A percentile compares a stretch with the other conserved stretches of the same genome.
Evolutionary conservation across 495 filamentous ascomycete species (phyloP).

Genomic region (Tuber umbilicatum): DNA sequence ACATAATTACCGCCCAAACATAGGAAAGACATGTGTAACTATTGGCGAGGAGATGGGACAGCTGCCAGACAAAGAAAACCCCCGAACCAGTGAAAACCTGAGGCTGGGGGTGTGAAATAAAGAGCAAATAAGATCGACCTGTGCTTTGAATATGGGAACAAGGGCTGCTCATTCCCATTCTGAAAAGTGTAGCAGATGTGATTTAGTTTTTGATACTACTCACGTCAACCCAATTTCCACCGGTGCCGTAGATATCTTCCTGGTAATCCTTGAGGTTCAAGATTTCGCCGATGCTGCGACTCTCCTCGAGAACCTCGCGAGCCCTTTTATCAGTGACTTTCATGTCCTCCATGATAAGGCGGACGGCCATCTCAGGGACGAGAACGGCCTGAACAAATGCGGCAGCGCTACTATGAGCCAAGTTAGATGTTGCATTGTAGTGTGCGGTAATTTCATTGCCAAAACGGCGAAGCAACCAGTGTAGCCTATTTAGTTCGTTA

Average conservation of each 20-base stretch:
- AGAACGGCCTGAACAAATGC: slow-evolving; percentile 77
- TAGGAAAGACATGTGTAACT: not conserved
- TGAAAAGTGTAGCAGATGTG: not conserved
- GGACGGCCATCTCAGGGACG: slow-evolving; percentile 73
- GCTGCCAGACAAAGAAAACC: not conserved
- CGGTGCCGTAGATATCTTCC: slow-evolving; percentile 51
- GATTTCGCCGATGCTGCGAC: slow-evolving; percentile 67
- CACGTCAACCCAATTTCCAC: not conserved
- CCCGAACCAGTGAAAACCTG: not conserved
- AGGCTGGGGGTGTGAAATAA: not conserved
- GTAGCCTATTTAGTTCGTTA: not conserved
- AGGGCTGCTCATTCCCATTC: not conserved
- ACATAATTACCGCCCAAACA: not conserved
- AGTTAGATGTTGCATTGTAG: slow-evolving; percentile 14
- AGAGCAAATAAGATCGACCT: not conserved
- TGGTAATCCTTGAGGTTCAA: slow-evolving; percentile 59
- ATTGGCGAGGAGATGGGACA: not conserved
- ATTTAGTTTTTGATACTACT: not conserved
- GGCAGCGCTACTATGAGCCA: slow-evolving; percentile 62
- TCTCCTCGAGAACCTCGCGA: slow-evolving; percentile 63
- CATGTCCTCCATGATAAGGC: slow-evolving; percentile 83
- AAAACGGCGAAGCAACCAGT: not conserved
- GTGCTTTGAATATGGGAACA: not conserved
- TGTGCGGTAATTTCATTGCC: not conserved
- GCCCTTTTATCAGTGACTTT: slow-evolving; percentile 57